Conservation (phyloP, 2,329 filamentous ascomycete genomes). For the Phyllosticta citrichinensis region DNA sequence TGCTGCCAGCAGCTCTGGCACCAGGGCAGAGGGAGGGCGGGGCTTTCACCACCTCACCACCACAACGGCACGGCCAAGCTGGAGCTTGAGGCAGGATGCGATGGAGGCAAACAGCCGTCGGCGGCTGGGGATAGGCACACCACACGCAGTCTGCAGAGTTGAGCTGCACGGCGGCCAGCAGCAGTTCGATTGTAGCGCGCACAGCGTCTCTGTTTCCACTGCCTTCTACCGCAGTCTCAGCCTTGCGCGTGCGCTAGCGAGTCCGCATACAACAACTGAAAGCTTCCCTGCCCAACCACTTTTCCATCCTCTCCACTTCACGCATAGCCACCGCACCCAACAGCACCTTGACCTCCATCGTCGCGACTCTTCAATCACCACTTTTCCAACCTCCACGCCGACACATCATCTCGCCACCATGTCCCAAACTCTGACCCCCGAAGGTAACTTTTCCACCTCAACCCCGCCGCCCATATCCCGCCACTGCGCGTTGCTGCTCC, state of each 20-base stretch:
- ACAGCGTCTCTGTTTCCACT: slow-evolving; percentile 2
- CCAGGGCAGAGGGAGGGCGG: background rate
- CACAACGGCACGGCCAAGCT: background rate
- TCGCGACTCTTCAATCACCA: background rate
- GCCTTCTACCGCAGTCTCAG: slow-evolving; percentile 22
- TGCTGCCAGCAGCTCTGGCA: background rate
- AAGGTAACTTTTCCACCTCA: slow-evolving; percentile 25
- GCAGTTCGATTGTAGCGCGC: background rate
- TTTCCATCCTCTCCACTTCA: background rate
- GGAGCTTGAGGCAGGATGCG: background rate
- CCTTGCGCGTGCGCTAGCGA: slow-evolving; percentile 13
- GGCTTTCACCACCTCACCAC: background rate
- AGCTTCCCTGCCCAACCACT: slow-evolving; percentile 1
- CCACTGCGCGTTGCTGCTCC: background rate
- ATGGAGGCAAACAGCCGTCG: background rate
- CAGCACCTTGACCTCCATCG: slow-evolving; percentile 1
- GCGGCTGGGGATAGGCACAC: background rate
- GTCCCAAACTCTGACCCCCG: slow-evolving; percentile 22
- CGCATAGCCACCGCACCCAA: background rate
- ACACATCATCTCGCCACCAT: slow-evolving; percentile 13
- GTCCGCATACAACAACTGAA: background rate
- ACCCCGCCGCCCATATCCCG: slow-evolving; percentile 17
- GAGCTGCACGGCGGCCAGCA: background rate
- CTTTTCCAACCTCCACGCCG: slow-evolving; percentile 8
- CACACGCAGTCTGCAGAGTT: background rate